Evolutionary conservation across 495 filamentous ascomycete genomes (phyloP).

Genomic region (Xylaria acuta): DNA sequence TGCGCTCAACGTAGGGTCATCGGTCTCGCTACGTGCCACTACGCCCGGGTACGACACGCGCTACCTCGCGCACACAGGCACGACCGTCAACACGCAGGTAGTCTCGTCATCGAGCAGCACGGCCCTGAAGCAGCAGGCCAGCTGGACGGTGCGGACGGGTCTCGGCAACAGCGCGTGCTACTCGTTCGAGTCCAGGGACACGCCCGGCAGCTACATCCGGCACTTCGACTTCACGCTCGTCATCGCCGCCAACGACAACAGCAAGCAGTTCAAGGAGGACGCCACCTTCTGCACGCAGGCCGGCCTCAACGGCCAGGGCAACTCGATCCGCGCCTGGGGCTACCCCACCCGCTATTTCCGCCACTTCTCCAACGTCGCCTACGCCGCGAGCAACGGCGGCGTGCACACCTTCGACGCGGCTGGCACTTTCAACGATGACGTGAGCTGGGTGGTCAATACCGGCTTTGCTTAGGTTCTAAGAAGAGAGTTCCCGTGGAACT

Average conservation of each 20-base stretch:
- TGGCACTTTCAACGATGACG: constrained; percentile 57
- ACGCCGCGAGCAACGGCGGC: constrained; percentile 60
- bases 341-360: constrained; percentile 63
- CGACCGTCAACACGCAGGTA: constrained; percentile 57
- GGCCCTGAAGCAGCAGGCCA: constrained; percentile 55
- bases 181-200: constrained; percentile 64
- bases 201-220: constrained; percentile 61
- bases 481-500: not conserved
- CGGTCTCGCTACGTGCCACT: constrained; percentile 58
- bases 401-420: constrained; percentile 56
- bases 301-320: constrained; percentile 55
- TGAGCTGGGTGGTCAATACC: constrained; percentile 52
- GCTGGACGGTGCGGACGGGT: constrained; percentile 60
- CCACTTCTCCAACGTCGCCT: constrained; percentile 55
- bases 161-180: constrained; percentile 59
- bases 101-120: constrained; percentile 58
- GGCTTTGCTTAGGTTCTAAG: constrained; percentile 48
- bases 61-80: constrained; percentile 55
- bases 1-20: constrained; percentile 54
- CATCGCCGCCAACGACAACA: constrained; percentile 55
- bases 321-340: constrained; percentile 59
- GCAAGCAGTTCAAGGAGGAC: constrained; percentile 59
- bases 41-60: constrained; percentile 57
- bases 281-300: constrained; percentile 61
- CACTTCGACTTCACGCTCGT: constrained; percentile 56